Evolutionary conservation across 2,329 filamentous ascomycete species (phyloP), one percentile per base, ranked within the genome.

Genomic region (Fusarium mexicanum): DNA sequence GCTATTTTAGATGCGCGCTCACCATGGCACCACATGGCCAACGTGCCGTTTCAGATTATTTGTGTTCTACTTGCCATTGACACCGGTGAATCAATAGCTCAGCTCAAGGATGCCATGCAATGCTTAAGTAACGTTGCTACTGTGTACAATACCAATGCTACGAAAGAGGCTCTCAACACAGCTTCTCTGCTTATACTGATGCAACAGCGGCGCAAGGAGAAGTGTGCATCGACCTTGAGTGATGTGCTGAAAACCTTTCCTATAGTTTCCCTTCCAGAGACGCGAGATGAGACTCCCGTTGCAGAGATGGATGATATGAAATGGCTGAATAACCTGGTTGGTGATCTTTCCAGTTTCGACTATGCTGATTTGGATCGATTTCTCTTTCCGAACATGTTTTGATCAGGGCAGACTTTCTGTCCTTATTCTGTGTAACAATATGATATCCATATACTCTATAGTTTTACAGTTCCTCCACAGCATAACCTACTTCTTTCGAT

Each of bases 11-110:
- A 83, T 5, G 78, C 80, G 16, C 81, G 82, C 18, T 81, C 83
- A 6, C 88, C 88, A 0, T 91, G 89, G 89, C 89, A 90, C 73
- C 88, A 91, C 65, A 85, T 88, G 51, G 87, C 87, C 35, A 90
- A 91, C 55, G 86, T 90, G 1, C 89, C 89, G 0, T 91, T 91
- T 69, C 89, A 90, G 61, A 85, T 88, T 1, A 83, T 90, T 37
- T 90, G 88, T 67, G 83, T 88, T 0, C 79, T 90, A 10, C 81
- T 91, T 4, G 87, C 87, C 0, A 87, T 90, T 55, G 88, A 91
- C 58, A 88, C 83, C 0, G 82, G 83, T 1, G 81, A 87, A 2
- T 86, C 86, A 0, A 80, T 89, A 1, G 80, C 82, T 1, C 81
- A 87, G 64, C 82, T 91, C 10, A 80, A 81, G 6, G 85, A 87